Evolutionary conservation across 192 early-diverging fungal genomes (phyloP).

Genomic region (Funneliformis geosporum): DNA sequence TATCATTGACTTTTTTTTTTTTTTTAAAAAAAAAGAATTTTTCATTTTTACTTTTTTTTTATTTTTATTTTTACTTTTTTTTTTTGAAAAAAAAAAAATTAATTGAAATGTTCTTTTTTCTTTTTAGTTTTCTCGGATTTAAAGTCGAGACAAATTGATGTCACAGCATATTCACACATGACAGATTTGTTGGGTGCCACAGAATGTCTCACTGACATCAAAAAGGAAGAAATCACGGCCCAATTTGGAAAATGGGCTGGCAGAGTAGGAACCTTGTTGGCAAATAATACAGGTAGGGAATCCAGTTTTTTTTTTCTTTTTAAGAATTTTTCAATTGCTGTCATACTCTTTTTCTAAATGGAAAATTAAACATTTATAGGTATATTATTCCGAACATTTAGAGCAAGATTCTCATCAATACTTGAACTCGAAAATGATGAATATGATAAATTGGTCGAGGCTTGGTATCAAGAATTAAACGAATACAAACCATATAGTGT

Average conservation of each 20-base stretch:
- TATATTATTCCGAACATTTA: conserved; percentile 4
- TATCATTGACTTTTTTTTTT: neutral
- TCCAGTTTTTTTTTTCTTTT: neutral
- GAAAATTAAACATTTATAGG: neutral
- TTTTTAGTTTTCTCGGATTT: neutral
- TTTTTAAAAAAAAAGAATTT: neutral
- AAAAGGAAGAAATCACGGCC: neutral
- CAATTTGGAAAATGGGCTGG: conserved; percentile 19
- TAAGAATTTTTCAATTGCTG: neutral
- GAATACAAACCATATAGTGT: conserved; percentile 7
- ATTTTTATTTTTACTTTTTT: neutral
- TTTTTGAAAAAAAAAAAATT: neutral
- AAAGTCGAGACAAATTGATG: neutral
- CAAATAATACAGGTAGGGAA: conserved; percentile 1
- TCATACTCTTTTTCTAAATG: no score
- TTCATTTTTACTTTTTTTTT: neutral
- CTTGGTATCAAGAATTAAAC: conserved; percentile 6
- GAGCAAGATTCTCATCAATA: neutral
- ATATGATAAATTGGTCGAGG: conserved; percentile 17
- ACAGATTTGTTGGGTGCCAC: neutral
- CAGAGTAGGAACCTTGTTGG: neutral
- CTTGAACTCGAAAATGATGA: neutral
- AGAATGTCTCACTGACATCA: neutral
- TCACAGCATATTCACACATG: neutral
- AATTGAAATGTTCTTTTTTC: no score